phyloP scores from a whole-genome alignment of 306 rosid species.

The Medicago lupulina region DNA sequence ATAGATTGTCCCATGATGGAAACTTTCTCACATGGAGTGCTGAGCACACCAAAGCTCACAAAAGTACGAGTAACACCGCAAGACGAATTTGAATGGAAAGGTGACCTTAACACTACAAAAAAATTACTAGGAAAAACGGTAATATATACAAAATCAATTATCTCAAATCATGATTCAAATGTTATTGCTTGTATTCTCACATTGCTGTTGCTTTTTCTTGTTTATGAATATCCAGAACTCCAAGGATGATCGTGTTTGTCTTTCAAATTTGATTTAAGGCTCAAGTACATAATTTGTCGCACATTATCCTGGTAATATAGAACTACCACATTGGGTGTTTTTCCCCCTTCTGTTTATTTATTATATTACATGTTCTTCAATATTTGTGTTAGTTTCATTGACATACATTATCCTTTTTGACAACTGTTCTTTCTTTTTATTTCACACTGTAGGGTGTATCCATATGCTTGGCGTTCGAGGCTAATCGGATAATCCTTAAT shows the following conservation, averaged over 20 bases:
- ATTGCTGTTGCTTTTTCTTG: neutral
- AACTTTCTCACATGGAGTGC: neutral
- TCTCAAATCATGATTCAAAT: no score
- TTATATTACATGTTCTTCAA: no score
- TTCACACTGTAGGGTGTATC: neutral
- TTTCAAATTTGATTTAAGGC: neutral
- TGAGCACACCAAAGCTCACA: neutral
- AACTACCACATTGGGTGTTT: no score
- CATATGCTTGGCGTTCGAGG: neutral
- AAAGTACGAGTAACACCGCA: no score
- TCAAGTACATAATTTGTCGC: neutral
- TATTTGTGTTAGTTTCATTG: no score
- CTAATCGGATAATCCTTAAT: neutral
- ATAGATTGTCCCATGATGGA: neutral
- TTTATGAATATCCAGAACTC: neutral
- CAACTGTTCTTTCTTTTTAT: neutral
- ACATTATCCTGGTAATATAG: no score
- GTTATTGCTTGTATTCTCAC: neutral
- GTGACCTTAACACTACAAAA: neutral
- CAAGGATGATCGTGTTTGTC: neutral
- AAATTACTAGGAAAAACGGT: no score
- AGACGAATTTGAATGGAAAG: neutral
- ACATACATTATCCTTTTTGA: no score
- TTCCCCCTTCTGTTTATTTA: no score
- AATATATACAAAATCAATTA: no score